Evolutionary conservation across 805 yeast species (phyloP), one percentile per base, ranked within the genome.

Genomic region (Wickerhamiella azymoides): DNA sequence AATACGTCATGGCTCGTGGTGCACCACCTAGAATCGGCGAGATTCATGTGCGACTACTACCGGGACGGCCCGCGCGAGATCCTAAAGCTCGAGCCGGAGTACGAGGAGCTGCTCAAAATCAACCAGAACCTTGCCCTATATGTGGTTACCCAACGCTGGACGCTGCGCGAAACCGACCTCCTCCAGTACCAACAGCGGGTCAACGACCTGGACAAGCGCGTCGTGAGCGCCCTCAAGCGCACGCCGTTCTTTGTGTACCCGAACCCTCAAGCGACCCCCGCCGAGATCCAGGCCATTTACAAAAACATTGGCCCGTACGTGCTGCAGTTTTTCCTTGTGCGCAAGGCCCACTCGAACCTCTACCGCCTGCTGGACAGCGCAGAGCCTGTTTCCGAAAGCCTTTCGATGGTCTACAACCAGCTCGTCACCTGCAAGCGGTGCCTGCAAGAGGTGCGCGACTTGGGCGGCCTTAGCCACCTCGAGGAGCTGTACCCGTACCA

Each of bases 401-500:
- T 92, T 50, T 92, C 84, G 57, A 94, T 96, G 5, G 70, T 92
- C 38, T 96, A 88, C 64, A 92, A 92, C 63, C 98, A 92, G 65
- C 65, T 92, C 50, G 75, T 84, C 10, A 92, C 99, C 0, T 94
- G 89, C 14, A 76, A 94, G 53, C 73, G 93, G 54, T 92, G 97
- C 61, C 65, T 92, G 40, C 67, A 86, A 49, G 97, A 92, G 55
- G 80, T 92, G 49, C 84, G 84, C 64, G 72, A 94, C 59, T 79
- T 86, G 73, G 96, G 96, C 40, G 97, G 97, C 3, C 73, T 92
- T 40, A 79, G 82, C 46, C 80, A 82, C 47, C 74, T 83, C 50
- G 74, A 97, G 52, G 99, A 92, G 59, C 69, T 92, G 46, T 92
- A 88, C 58, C 99, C 98, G 6, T 92, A 84, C 61, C 97, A 92